Evolutionary conservation across 1,139 yeast genomes (phyloP).

Genomic region (Yamadazyma triangularis): DNA sequence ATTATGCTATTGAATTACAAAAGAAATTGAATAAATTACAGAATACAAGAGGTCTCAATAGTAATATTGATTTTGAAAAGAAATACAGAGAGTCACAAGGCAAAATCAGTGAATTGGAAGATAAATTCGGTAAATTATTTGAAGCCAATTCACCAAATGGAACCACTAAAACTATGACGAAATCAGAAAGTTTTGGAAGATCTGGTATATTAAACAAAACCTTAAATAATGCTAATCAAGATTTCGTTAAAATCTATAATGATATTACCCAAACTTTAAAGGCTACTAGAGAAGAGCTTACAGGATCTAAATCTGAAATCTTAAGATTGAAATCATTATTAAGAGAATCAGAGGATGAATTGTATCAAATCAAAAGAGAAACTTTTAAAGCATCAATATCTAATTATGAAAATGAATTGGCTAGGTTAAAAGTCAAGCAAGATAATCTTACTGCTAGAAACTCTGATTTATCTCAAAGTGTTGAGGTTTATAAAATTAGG

Average conservation of each 20-base stretch:
- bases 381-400: slow-evolving; percentile 32
- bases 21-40: slow-evolving; percentile 42
- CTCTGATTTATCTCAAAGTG: slow-evolving; percentile 46
- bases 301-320: slow-evolving; percentile 48
- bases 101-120: slow-evolving; percentile 32
- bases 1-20: slow-evolving; percentile 43
- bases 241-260: slow-evolving; percentile 50
- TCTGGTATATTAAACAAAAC: slow-evolving; percentile 25
- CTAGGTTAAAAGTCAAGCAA: slow-evolving; percentile 44
- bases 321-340: slow-evolving; percentile 47
- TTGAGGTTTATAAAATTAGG: slow-evolving; percentile 63
- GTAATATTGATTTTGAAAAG: slow-evolving; percentile 32
- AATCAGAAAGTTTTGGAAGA: slow-evolving; percentile 38
- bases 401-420: slow-evolving; percentile 40
- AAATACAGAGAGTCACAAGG: slow-evolving; percentile 35
- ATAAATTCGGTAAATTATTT: slow-evolving; percentile 23
- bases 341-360: slow-evolving; percentile 44
- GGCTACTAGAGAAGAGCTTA: slow-evolving; percentile 47
- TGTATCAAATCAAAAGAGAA: slow-evolving; percentile 35
- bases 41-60: slow-evolving; percentile 36
- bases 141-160: slow-evolving; percentile 15
- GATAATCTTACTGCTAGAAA: slow-evolving; percentile 51
- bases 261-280: slow-evolving; percentile 51
- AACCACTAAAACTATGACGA: slow-evolving; percentile 13
- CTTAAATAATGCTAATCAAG: slow-evolving; percentile 34